Evolutionary conservation across 2,329 filamentous ascomycete species (phyloP).

Genomic region (Penicillium olsonii): DNA sequence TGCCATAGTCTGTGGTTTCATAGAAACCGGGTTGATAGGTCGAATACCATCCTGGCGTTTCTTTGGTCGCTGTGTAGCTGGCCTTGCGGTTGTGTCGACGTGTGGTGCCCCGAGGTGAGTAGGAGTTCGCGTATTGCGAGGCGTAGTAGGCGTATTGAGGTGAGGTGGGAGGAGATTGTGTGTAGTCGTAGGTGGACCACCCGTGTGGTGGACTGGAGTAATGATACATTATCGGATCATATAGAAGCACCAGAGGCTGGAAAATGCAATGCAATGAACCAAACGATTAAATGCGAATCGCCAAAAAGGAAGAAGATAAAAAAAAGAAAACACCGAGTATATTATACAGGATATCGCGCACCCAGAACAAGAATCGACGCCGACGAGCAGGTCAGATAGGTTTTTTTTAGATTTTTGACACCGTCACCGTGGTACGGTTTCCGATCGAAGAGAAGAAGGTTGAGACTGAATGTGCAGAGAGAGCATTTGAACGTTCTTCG

Average conservation of each 20-base stretch:
- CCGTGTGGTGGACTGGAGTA: conserved; percentile 49
- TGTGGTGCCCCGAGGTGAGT: conserved; percentile 46
- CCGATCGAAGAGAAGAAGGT: conserved; percentile 43
- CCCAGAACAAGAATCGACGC: conserved; percentile 37
- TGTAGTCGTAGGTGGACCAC: conserved; percentile 53
- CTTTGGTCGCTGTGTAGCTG: conserved; percentile 53
- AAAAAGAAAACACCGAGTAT: conserved; percentile 37
- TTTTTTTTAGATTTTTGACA: conserved; percentile 29
- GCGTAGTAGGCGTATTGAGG: conserved; percentile 56
- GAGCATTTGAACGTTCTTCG: conserved; percentile 48
- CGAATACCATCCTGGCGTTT: conserved; percentile 45
- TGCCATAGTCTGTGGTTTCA: conserved; percentile 51
- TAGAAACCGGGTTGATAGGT: conserved; percentile 51
- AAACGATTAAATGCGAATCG: conserved; percentile 15
- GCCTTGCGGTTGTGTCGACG: conserved; percentile 59
- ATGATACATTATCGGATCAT: conserved; percentile 50
- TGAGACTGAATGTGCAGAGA: conserved; percentile 39
- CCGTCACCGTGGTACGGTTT: conserved; percentile 48
- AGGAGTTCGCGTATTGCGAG: conserved; percentile 54
- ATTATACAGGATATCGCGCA: conserved; percentile 50
- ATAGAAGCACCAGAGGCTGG: conserved; percentile 21
- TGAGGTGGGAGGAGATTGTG: conserved; percentile 52
- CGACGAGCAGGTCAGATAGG: conserved; percentile 25
- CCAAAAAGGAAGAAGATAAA: conserved; percentile 14
- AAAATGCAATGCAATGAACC: conserved; percentile 11